Conservation (phyloP, 257 asterid species). For the Solanum chmielewskii region DNA sequence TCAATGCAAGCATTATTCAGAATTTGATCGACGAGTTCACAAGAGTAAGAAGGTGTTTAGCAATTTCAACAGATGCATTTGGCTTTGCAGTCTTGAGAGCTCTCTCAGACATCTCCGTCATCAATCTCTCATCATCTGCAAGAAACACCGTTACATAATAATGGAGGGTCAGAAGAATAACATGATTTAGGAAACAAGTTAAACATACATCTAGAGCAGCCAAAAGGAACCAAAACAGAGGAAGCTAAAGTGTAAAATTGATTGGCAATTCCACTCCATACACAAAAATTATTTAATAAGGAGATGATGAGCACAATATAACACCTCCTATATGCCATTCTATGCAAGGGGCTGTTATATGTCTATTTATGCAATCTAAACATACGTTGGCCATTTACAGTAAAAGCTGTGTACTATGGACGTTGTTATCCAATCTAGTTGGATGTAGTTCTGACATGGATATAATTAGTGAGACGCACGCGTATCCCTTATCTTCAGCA, state of each 20-base stretch:
- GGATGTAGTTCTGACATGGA: neutral
- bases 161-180: neutral
- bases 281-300: neutral
- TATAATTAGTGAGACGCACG: neutral
- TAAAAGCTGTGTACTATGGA: neutral
- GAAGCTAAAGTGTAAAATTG: neutral
- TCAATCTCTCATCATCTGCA: conserved; percentile 27
- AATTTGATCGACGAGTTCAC: conserved; percentile 3
- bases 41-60: conserved; percentile 26
- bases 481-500: neutral
- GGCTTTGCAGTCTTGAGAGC: conserved; percentile 43
- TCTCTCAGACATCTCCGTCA: conserved; percentile 35
- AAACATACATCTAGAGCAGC: neutral
- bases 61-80: conserved; percentile 37
- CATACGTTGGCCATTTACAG: neutral
- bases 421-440: neutral
- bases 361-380: neutral
- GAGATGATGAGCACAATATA: neutral
- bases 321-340: neutral
- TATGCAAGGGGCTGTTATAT: neutral
- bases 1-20: neutral
- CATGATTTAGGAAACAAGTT: neutral
- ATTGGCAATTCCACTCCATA: neutral
- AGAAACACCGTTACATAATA: neutral
- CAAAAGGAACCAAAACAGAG: neutral